Base-by-base conservation (phyloP, 2,329 filamentous ascomycete genomes). In the Cercospora sp. region DNA sequence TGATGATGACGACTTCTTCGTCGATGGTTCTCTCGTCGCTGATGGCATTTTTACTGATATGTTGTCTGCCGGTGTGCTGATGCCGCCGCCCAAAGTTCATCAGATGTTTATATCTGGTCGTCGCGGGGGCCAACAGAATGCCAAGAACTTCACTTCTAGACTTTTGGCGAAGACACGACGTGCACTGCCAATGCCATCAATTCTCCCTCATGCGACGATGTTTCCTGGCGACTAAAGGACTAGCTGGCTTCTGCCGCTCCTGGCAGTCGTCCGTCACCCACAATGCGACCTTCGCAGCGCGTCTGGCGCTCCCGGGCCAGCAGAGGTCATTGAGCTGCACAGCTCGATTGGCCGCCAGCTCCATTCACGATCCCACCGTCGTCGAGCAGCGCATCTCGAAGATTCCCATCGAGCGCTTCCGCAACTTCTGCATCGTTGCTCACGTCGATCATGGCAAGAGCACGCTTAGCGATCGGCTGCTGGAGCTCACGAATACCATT, bases 361-460 rank as follows among this genome's bases (percentile, higher is more conserved):
- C 78, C 28, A 32, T 61, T 70, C 80, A 80, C 69, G 71, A 79
- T 18, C 79, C 79, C 68, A 78, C 84, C n/a, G 84, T 86, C 26
- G 82, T 90, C 24, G 88, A 90, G 77, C 81, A 83, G 67, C 84
- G 88, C 72, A 93, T 94, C 69, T 84, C 88, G 16, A 88, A 87
- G 5, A 94, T 94, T 65, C 91, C 91, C 2, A 90, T 94, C 75
- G 88, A 91, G 66, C 87, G 91, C 21, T 94, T 87, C 76, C 90
- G 95, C 71, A 99, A 99, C 80, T 99, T 99, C 80, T 99, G 95
- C 81, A 98, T 99, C 76, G 94, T 99, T 62, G 95, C 95, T 9
- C 95, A 99, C 80, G 96, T 99, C 78, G 95, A 99, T 80, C 95
- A 99, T 88, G 95, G 95, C 76, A 99, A 99, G 82, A 97, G 92